Base-by-base conservation (phyloP, 2,329 filamentous ascomycete genomes). In the Hirsutella minnesotensis region DNA sequence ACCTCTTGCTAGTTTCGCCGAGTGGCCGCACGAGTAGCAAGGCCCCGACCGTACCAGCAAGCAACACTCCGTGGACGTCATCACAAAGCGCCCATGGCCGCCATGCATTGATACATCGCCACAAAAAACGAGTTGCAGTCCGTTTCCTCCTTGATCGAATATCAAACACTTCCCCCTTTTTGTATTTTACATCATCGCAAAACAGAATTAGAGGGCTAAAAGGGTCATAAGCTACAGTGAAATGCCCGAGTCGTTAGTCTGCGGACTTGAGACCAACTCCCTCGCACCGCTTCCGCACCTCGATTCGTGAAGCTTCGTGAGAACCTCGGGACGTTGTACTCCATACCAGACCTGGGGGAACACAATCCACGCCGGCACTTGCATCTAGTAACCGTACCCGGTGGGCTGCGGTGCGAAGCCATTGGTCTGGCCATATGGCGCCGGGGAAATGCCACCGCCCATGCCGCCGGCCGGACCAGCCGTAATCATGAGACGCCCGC, bases 401-500 rank as follows among this genome's bases (percentile, higher is more conserved):
- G 90, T 96, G 41, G 85, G 76, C 69, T 95, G 89, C 45, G 89
- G 84, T 46, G 83, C 81, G 56, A 95, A 86, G 44, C 90, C 90
- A 58, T 95, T 96, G 19, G 86, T 72, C 58, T 92, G 86, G 39
- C 75, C 76, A 42, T 62, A 94, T 3, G 83, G 79, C 40, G 77
- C 75, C 9, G 84, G 81, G 43, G 80, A 77, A 46, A 75, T 62
- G 44, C 54, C 56, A 49, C 55, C 56, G 50, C 70, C 45, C 48
- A 50, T 47, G 41, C 42, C 63, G 58, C 72, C 70, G 29, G 34
- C 41, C 20, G 90, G 86, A 9, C 89, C 92, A 56, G 94, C 88
- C 31, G 92, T 98, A 53, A 98, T 84, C 89, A 98, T 94, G 41
- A 98, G 76, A 42, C 92, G 81, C 50, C 81, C 83, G 49, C 79